Base-by-base conservation (phyloP, 768 basidiomycete species). In the Suillus cothurnatus region DNA sequence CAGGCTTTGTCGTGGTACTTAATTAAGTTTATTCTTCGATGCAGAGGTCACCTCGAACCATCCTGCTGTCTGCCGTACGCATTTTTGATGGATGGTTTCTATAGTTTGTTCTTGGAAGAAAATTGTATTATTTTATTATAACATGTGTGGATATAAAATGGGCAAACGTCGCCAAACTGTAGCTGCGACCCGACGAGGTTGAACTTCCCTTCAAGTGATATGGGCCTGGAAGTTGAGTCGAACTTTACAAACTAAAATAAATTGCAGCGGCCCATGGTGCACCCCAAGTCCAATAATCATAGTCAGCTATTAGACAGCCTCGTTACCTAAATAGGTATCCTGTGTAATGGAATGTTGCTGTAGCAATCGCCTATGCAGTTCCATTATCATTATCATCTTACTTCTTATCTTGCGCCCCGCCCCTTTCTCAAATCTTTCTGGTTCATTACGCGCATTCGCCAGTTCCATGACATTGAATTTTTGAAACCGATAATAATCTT, bases 401-500 rank as follows among this genome's bases (percentile, higher is more conserved):
- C 3, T 28, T 41, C 39, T 72, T 77, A 6, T 66, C 64, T 41
- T 68, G n/a, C 81, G 80, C 19, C 78, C 78, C 26, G 70, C 68
- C 32, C 72, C 76, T 31, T 68, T 67, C 43, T 73, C 70, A 32
- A 81, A 79, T 11, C 74, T 73, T 5, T 76, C 76, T 23, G 77
- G 72, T 4, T 68, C 75, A 34, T 83, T 82, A 71, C 79, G 84
- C 39, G 76, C 71, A 62, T 84, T 86, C 1, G 89, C 89, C 55
- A 94, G 82, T 73, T 88, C 88, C 81, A 88, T 85, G 4, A 92
- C 87, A 68, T 94, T 94, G 81, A 91, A 94, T 70, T 91, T 94
- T 63, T 87, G 85, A 38, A 87, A 78, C 34, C 78, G 78, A 69
- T 93, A 89, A 71, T 93, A 94, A 66, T 90, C 85, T 69, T 84